Evolutionary conservation across 2,329 filamentous ascomycete species (phyloP).

Genomic region (Eutypa lata): DNA sequence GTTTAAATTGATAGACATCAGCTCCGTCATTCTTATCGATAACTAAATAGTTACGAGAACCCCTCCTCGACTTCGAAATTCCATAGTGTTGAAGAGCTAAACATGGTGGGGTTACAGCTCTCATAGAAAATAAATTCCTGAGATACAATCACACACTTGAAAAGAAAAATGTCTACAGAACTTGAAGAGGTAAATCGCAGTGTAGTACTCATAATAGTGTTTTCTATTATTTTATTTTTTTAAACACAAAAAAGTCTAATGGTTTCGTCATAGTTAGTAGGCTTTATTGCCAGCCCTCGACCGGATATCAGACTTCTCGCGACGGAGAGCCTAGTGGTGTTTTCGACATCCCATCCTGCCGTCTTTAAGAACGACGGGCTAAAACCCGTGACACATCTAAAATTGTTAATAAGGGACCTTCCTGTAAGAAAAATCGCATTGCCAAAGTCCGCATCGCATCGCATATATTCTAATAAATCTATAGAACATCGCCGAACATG

Average conservation of each 20-base stretch:
- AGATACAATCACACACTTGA: constrained; percentile 4
- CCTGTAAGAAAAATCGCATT: constrained; percentile 53
- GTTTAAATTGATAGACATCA: too few species aligned
- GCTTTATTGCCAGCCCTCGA: constrained; percentile 89
- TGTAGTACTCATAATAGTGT: constrained; percentile 1
- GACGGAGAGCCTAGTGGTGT: constrained; percentile 82
- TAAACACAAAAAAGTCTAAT: too few species aligned
- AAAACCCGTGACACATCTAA: constrained; percentile 80
- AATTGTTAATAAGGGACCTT: constrained; percentile 81
- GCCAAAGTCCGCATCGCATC: background rate
- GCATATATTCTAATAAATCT: constrained; percentile 1
- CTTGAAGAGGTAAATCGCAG: constrained; percentile 64
- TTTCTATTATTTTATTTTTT: constrained; percentile 10
- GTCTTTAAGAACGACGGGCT: constrained; percentile 83
- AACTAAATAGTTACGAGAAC: background rate
- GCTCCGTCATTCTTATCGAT: background rate
- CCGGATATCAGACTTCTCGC: constrained; percentile 85
- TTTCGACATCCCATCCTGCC: constrained; percentile 66
- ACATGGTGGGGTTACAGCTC: background rate
- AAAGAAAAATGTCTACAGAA: constrained; percentile 65
- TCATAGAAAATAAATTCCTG: background rate
- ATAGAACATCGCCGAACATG: constrained; percentile 88
- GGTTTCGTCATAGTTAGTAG: constrained; percentile 65
- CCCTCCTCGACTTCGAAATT: background rate
- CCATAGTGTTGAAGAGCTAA: too few species aligned